phyloP scores from a whole-genome alignment of 2,329 filamentous ascomycete genomes.

The Claviceps cyperi region DNA sequence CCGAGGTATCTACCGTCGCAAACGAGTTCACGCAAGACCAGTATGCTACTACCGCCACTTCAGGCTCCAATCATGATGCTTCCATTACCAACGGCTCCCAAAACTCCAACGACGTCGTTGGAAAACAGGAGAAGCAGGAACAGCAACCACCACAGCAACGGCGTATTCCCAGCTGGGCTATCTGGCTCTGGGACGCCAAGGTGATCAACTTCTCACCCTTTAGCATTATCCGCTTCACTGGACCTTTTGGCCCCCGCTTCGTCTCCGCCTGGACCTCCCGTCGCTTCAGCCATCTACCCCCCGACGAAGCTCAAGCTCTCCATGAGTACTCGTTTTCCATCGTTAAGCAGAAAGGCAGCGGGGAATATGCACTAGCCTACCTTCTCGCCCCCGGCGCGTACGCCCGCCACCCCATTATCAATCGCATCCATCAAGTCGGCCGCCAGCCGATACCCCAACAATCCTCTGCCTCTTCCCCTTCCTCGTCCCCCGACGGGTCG shows the following conservation, averaged over 20 bases:
- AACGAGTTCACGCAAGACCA: slow-evolving; percentile 74
- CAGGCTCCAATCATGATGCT: background rate
- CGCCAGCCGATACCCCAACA: slow-evolving; percentile 41
- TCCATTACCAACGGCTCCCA: slow-evolving; percentile 1
- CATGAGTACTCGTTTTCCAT: slow-evolving; percentile 92
- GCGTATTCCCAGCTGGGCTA: slow-evolving; percentile 70
- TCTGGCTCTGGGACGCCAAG: slow-evolving; percentile 96
- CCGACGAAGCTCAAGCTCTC: slow-evolving; percentile 64
- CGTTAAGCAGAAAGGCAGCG: slow-evolving; percentile 81
- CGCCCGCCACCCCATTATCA: slow-evolving; percentile 74
- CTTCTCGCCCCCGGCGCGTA: slow-evolving; percentile 88
- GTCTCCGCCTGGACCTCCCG: slow-evolving; percentile 92
- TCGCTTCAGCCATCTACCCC: slow-evolving; percentile 77
- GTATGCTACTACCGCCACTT: slow-evolving; percentile 25
- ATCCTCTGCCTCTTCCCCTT: slow-evolving; percentile 11
- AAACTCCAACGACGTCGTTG: slow-evolving; percentile 25
- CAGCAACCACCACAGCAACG: slow-evolving; percentile 18
- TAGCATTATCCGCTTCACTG: slow-evolving; percentile 72
- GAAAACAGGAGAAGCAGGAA: background rate
- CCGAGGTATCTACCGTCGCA: slow-evolving; percentile 54
- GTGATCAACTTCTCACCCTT: slow-evolving; percentile 95
- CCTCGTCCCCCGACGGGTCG: background rate
- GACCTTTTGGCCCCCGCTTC: slow-evolving; percentile 78
- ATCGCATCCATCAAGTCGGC: slow-evolving; percentile 74
- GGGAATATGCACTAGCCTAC: slow-evolving; percentile 86